Evolutionary conservation across 768 basidiomycete genomes (phyloP).

Genomic region (Boletus huronensis): DNA sequence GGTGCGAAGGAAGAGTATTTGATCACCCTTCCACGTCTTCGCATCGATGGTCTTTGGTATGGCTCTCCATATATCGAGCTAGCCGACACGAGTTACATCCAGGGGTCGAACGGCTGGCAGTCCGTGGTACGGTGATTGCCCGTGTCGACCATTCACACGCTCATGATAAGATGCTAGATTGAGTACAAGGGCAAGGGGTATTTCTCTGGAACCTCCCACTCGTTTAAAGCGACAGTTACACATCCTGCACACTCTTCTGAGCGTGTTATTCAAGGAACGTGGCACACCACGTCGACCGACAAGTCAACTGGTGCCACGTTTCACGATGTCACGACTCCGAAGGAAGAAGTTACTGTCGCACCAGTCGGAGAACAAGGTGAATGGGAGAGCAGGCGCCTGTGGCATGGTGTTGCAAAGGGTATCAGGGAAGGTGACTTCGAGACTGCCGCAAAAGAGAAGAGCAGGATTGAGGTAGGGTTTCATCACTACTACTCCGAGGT

Average conservation of each 20-base stretch:
- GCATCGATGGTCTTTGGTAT: conserved; percentile 93
- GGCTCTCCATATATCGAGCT: conserved; percentile 93
- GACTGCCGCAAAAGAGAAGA: conserved; percentile 83
- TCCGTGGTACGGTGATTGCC: conserved; percentile 39
- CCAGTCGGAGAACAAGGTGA: conserved; percentile 63
- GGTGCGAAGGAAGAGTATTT: conserved; percentile 70
- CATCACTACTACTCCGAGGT: not conserved
- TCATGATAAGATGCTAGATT: conserved; percentile 50
- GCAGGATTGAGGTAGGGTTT: conserved; percentile 73
- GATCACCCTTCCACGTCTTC: conserved; percentile 86
- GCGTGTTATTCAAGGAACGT: conserved; percentile 72
- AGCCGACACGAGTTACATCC: conserved; percentile 76
- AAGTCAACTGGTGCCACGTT: conserved; percentile 50
- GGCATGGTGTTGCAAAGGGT: conserved; percentile 84
- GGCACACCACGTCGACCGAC: conserved; percentile 66
- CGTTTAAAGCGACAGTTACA: conserved; percentile 80
- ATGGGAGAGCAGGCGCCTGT: conserved; percentile 84
- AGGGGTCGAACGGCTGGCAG: conserved; percentile 57
- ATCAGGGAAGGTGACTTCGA: conserved; percentile 93
- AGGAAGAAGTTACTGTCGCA: conserved; percentile 72
- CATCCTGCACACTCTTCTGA: conserved; percentile 44
- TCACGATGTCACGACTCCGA: conserved; percentile 70
- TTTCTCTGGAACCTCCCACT: conserved; percentile 89
- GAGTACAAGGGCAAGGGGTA: conserved; percentile 98
- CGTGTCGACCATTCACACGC: conserved; percentile 7